Evolutionary conservation across 1,139 yeast genomes (phyloP), one percentile per base, ranked within the genome.

Genomic region (Pichia sp.): DNA sequence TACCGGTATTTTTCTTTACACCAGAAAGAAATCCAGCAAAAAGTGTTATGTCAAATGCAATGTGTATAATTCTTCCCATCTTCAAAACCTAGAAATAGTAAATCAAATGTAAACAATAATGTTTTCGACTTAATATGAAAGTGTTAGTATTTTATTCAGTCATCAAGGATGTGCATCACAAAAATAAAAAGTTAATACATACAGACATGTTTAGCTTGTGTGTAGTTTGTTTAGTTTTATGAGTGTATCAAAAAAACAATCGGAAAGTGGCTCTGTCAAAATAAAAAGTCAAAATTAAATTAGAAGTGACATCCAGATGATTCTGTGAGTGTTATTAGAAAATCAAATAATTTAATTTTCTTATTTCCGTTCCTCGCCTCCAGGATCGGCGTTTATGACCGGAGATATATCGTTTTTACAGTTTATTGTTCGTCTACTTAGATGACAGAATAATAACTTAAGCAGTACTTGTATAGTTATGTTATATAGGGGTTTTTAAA

Each of bases 11-110:
- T 67, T 96, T 80, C 70, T 85, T 88, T 49, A 93, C 82, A 2
- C 97, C 98, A 0, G 98, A 96, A 52, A 93, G 73, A 51, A 90
- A 79, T 0, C 96, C 85, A 1, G 96, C 86, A 6, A 89, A 75
- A 45, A 93, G 74, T 2, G 84, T 81, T 46, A 90, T 75, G 66
- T 93, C 98, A 44, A 84, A 70, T 3, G 90, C 77, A 50, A 77
- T 62, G 68, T 93, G 98, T 52, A 84, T 66, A 5, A 76, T 66
- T 74, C 76, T 85, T 14, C 61, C 55, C 16, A 63, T 42, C 52
- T 48, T 14, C 13, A 9, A n/a, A 8, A 38, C 29, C 18, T 27
- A 18, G 7, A 19, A 38, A 5, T 18, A 1, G 7, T 8, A 34
- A 34, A n/a, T 34, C 16, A 36, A 36, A 5, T n/a, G 29, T 9